These are phyloP conservation scores for Solanum hybrid DNA, from an alignment of 305 asterid species.

Conservation along the genomic window DNA sequence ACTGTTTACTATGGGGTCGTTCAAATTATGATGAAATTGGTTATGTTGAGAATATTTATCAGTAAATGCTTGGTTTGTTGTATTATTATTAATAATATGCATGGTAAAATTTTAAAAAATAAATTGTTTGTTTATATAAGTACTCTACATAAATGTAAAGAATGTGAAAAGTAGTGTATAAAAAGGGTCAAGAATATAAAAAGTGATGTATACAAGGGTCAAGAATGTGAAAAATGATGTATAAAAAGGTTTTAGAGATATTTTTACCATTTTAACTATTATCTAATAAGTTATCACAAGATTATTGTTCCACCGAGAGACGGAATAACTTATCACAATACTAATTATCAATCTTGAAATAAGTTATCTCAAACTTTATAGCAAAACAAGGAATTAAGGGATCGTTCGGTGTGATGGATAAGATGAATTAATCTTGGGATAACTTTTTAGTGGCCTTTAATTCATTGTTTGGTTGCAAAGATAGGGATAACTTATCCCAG, in stretches of 20 bases:
- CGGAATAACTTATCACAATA: too few relatives aligned
- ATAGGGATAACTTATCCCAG: too few relatives aligned
- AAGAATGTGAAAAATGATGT: background rate
- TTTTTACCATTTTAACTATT: background rate
- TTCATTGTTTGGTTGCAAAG: too few relatives aligned
- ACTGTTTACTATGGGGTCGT: background rate
- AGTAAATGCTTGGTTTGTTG: background rate
- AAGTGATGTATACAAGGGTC: background rate
- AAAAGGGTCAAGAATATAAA: background rate
- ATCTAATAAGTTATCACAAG: background rate
- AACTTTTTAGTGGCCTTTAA: too few relatives aligned
- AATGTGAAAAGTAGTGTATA: background rate
- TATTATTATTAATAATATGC: background rate
- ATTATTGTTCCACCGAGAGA: background rate
- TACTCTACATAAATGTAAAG: background rate
- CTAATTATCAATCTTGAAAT: too few relatives aligned
- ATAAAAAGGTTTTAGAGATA: background rate
- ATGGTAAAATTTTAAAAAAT: background rate
- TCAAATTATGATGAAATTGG: background rate
- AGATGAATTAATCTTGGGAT: too few relatives aligned
- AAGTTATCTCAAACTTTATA: background rate
- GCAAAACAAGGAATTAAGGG: background rate
- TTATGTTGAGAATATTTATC: background rate
- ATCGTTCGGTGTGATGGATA: too few relatives aligned
- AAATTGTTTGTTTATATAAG: background rate